Percentiles rank a stretch among this genome's conserved stretches.
Conservation (phyloP, 1,139 yeast genomes). For the Nakaseomyces sp. region DNA sequence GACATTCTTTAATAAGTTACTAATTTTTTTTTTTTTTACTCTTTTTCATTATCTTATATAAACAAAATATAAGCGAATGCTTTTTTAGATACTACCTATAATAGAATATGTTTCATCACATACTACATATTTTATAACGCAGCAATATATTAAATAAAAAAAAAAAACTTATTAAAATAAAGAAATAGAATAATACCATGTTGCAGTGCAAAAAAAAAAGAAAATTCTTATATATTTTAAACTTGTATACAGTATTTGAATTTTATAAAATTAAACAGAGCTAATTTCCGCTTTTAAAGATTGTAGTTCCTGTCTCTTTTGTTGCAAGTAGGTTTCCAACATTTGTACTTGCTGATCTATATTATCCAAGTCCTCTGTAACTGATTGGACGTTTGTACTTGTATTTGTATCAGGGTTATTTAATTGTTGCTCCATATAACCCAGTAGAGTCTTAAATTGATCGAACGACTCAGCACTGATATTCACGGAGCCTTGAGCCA, state of each 20-base stretch:
- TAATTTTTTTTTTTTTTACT: not conserved
- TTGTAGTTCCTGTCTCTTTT: constrained; percentile 41
- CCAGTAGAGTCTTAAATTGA: constrained; percentile 30
- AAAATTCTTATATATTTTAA: no score
- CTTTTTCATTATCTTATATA: not conserved
- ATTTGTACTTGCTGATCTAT: constrained; percentile 49
- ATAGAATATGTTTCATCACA: not conserved
- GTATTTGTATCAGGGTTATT: constrained; percentile 21
- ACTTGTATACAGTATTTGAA: not conserved
- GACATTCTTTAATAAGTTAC: constrained; percentile 1
- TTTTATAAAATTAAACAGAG: constrained; percentile 9
- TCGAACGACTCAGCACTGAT: not conserved
- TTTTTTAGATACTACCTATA: not conserved
- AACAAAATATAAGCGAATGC: not conserved
- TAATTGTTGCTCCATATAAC: constrained; percentile 18
- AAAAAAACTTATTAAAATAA: no score
- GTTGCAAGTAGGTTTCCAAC: constrained; percentile 43
- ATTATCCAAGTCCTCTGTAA: constrained; percentile 37
- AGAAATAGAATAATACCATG: no score
- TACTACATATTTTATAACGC: not conserved
- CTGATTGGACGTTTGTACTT: constrained; percentile 31
- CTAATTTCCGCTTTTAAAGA: constrained; percentile 37
- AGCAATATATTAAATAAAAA: no score
- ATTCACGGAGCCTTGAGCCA: not conserved
- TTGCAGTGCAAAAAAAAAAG: no score